Percentiles rank a stretch among this genome's conserved stretches.
phyloP scores from a whole-genome alignment of 1,284 basidiomycete genomes.

The Trichosporon asahii region DNA sequence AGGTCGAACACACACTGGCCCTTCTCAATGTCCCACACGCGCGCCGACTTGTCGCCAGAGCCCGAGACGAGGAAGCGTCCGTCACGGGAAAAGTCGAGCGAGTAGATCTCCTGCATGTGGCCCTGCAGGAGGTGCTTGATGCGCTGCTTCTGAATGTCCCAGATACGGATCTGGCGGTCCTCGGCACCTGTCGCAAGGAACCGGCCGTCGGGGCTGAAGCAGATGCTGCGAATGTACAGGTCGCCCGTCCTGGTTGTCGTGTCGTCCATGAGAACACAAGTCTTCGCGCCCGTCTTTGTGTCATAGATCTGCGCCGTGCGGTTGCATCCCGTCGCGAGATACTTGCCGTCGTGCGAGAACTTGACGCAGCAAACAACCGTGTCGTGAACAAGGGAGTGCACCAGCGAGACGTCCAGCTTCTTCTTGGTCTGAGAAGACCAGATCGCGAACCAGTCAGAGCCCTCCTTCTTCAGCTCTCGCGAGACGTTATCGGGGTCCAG shows the following conservation, averaged over 20 bases:
- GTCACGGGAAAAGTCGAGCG: slow-evolving; percentile 78
- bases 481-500: slow-evolving; percentile 57
- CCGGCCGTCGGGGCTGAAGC: slow-evolving; percentile 78
- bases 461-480: slow-evolving; percentile 67
- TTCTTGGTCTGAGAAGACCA: slow-evolving; percentile 83
- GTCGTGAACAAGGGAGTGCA: slow-evolving; percentile 89
- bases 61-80: slow-evolving; percentile 81
- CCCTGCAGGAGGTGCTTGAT: slow-evolving; percentile 73
- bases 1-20: slow-evolving; percentile 57
- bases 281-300: slow-evolving; percentile 75
- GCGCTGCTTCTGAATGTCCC: slow-evolving; percentile 74
- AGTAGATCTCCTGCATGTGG: slow-evolving; percentile 87
- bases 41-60: slow-evolving; percentile 82
- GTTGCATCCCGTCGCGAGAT: slow-evolving; percentile 86
- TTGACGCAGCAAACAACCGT: slow-evolving; percentile 93
- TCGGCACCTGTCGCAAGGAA: slow-evolving; percentile 78
- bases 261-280: slow-evolving; percentile 69
- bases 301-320: slow-evolving; percentile 86
- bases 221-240: slow-evolving; percentile 76
- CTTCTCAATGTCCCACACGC: slow-evolving; percentile 77
- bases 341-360: slow-evolving; percentile 84
- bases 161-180: slow-evolving; percentile 80
- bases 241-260: slow-evolving; percentile 64
- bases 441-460: slow-evolving; percentile 89
- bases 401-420: slow-evolving; percentile 77